Base-by-base conservation (phyloP, 352 stramenopile species). In the Achlya hypogyna region DNA sequence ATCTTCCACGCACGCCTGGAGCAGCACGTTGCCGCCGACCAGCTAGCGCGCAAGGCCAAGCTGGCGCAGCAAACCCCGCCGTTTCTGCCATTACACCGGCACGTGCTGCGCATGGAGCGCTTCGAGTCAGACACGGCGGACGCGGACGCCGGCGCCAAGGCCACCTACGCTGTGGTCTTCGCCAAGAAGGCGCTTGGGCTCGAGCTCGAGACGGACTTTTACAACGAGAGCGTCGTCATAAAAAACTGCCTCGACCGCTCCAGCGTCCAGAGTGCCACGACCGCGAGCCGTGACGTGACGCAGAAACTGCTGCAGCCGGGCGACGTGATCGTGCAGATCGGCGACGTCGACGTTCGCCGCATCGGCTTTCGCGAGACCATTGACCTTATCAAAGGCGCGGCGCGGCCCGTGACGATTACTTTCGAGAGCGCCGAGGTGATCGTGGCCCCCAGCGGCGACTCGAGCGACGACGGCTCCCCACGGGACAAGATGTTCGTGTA, bases 121-220 rank as follows among this genome's bases (percentile, higher is more conserved):
- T 64, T 51, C 29, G 84, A 91, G 45, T 78, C 77, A 27, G 81
- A 87, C 43, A 75, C 87, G 47, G 78, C 76, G 49, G 72, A 72
- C 22, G 43, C 51, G 14, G 69, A 78, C 52, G 72, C 53, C 25
- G 71, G 73, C 20, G 73, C 75, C 29, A 91, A 90, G 35, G 70
- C 93, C 45, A 54, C 88, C 40, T 95, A 95, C 65, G 80, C 93
- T 38, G 84, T 89, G 12, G 78, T 81, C 0, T 95, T 95, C 63
- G 78, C 82, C 66, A 75, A 93, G 49, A 91, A 91, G 63, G 88
- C 85, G 65, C 65, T 95, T 6, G 87, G 87, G 1, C 71, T 95
- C 66, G 84, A 95, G 74, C 63, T 95, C 53, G 87, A 95, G 69
- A 94, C 87, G 4, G 87, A 95, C 45, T 95, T 95, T 49, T 95